These are phyloP conservation scores for Scolecobasidium constrictum DNA, from an alignment of 2,329 filamentous ascomycete genomes.

Conservation along the genomic window DNA sequence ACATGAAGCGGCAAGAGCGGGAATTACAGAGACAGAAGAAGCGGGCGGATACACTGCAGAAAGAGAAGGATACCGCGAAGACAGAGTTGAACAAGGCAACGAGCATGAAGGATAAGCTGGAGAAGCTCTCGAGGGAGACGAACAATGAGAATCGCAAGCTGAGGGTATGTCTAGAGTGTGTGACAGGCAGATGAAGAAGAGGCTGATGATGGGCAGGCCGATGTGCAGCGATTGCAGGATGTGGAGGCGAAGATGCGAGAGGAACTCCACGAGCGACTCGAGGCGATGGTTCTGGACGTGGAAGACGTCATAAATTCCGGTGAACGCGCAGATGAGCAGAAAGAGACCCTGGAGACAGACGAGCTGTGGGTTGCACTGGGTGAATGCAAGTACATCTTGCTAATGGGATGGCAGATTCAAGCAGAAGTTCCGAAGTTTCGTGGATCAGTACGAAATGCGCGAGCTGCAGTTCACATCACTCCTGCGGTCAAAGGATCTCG, in stretches of 20 bases:
- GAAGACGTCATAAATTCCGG: slow-evolving; percentile 83
- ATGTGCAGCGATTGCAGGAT: slow-evolving; percentile 73
- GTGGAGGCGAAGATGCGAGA: slow-evolving; percentile 72
- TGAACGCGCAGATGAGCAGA: slow-evolving; percentile 66
- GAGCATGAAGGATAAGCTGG: slow-evolving; percentile 87
- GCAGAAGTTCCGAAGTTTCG: slow-evolving; percentile 87
- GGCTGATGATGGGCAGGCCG: slow-evolving; percentile 47
- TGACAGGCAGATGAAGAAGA: not conserved
- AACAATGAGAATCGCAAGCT: slow-evolving; percentile 97
- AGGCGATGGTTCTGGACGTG: slow-evolving; percentile 69
- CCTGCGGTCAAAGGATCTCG: slow-evolving; percentile 87
- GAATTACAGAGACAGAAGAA: slow-evolving; percentile 96
- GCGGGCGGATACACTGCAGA: slow-evolving; percentile 84
- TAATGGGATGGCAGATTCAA: slow-evolving; percentile 31
- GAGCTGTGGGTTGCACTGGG: slow-evolving; percentile 63
- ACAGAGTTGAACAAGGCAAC: slow-evolving; percentile 84
- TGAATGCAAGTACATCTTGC: not conserved
- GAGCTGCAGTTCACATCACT: slow-evolving; percentile 89
- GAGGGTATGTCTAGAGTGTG: slow-evolving; percentile 52
- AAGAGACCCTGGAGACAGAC: slow-evolving; percentile 81
- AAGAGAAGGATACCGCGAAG: slow-evolving; percentile 85
- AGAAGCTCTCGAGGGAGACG: slow-evolving; percentile 89
- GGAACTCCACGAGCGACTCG: slow-evolving; percentile 76
- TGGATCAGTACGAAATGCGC: slow-evolving; percentile 92
- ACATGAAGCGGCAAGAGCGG: slow-evolving; percentile 91